A percentile compares a stretch with the other conserved stretches of the same genome.
Evolutionary conservation across 352 stramenopile species (phyloP).

Genomic region (Phytopythium delawarense): DNA sequence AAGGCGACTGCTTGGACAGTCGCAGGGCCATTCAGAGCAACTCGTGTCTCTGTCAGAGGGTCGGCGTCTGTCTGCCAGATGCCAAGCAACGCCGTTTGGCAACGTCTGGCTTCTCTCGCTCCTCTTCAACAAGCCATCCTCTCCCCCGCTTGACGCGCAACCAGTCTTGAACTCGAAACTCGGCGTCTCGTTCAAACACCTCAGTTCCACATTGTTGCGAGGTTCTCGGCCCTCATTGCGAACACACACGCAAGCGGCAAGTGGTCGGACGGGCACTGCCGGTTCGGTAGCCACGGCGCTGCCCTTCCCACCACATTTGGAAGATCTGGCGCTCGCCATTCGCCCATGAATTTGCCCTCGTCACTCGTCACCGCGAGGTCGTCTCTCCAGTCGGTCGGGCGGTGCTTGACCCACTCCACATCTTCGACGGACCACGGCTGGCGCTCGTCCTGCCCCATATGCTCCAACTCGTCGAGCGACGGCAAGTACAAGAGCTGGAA

Average conservation of each 20-base stretch:
- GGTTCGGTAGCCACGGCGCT: conserved; percentile 62
- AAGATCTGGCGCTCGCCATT: conserved; percentile 39
- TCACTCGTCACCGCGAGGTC: conserved; percentile 16
- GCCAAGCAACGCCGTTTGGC: not conserved
- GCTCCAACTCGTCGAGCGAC: conserved; percentile 33
- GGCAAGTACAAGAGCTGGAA: conserved; percentile 59
- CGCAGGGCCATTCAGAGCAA: not conserved
- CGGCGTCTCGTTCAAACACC: not conserved
- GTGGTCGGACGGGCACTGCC: conserved; percentile 70
- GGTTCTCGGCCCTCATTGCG: conserved; percentile 34
- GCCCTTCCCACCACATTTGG: conserved; percentile 27
- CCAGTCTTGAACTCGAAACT: not conserved
- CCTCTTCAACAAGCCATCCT: not conserved
- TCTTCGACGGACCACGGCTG: conserved; percentile 18
- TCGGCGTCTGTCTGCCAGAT: not conserved
- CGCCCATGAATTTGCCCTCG: conserved; percentile 40
- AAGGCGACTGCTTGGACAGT: not conserved
- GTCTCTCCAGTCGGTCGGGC: conserved; percentile 28
- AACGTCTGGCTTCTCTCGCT: not conserved
- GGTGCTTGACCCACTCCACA: conserved; percentile 38
- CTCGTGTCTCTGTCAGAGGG: not conserved
- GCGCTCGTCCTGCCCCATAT: conserved; percentile 33
- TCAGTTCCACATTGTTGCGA: conserved; percentile 53
- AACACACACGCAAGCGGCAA: conserved; percentile 70
- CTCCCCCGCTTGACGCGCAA: not conserved